Evolutionary conservation across 306 rosid genomes (phyloP).

Genomic region (Alnus rubra): DNA sequence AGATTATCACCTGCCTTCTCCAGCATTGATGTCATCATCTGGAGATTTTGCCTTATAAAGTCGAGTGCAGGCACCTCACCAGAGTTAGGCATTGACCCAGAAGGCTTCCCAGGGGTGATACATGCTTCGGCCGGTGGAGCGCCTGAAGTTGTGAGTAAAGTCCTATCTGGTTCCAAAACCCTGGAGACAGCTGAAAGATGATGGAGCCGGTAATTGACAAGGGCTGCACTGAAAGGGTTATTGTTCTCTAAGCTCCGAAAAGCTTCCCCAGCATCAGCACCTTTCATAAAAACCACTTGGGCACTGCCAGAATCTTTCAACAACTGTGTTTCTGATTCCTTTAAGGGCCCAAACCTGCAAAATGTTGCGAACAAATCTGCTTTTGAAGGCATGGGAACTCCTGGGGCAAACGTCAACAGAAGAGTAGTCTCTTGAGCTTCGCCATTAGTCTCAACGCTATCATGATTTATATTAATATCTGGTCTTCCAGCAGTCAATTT

Average conservation of each 20-base stretch:
- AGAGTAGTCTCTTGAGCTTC: constrained; percentile 54
- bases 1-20: constrained; percentile 70
- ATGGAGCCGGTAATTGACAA: constrained; percentile 51
- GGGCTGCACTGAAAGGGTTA: constrained; percentile 57
- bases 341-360: constrained; percentile 76
- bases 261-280: constrained; percentile 67
- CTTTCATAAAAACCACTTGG: constrained; percentile 57
- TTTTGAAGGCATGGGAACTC: constrained; percentile 59
- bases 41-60: constrained; percentile 60
- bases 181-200: constrained; percentile 38
- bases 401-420: constrained; percentile 61
- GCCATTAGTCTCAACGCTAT: constrained; percentile 36
- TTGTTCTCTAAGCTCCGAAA: constrained; percentile 50
- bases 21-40: constrained; percentile 68
- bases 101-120: constrained; percentile 17
- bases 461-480: constrained; percentile 22
- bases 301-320: constrained; percentile 46
- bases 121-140: constrained; percentile 21
- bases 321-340: constrained; percentile 56
- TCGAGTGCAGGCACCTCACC: constrained; percentile 53
- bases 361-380: constrained; percentile 61
- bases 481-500: constrained; percentile 27
- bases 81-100: constrained; percentile 27
- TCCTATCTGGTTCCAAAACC: constrained; percentile 16
- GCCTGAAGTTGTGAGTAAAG: constrained; percentile 12